phyloP scores from a whole-genome alignment of 2,329 filamentous ascomycete genomes.

The Alternaria triticina region DNA sequence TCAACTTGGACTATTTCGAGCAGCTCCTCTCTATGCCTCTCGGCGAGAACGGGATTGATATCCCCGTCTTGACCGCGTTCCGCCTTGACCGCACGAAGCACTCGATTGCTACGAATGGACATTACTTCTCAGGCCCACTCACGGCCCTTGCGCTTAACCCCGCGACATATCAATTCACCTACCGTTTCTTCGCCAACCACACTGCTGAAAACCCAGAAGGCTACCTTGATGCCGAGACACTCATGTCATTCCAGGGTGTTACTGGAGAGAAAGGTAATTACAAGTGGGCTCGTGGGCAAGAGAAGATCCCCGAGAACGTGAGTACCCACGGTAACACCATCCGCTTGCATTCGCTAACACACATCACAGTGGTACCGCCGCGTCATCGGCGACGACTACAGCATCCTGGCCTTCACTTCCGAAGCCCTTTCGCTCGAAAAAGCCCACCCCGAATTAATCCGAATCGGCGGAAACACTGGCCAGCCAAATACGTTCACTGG shows the following conservation, averaged over 20 bases:
- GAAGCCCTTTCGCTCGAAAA: slow-evolving; percentile 17
- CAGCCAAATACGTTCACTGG: slow-evolving; percentile 24
- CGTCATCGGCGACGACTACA: slow-evolving; percentile 20
- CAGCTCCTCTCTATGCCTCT: slow-evolving; percentile 11
- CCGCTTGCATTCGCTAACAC: slow-evolving; percentile 13
- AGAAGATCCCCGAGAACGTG: slow-evolving; percentile 30
- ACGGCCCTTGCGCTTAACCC: slow-evolving; percentile 22
- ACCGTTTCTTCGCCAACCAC: slow-evolving; percentile 29
- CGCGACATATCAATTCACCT: slow-evolving; percentile 10
- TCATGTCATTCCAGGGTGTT: slow-evolving; percentile 27
- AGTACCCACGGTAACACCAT: slow-evolving; percentile 5
- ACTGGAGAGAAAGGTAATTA: slow-evolving; percentile 26
- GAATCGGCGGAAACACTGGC: slow-evolving; percentile 28
- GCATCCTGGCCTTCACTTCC: neutral
- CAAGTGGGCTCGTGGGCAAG: slow-evolving; percentile 23
- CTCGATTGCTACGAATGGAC: slow-evolving; percentile 21
- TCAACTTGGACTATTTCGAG: slow-evolving; percentile 4
- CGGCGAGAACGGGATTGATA: slow-evolving; percentile 6
- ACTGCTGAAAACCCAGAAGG: slow-evolving; percentile 27
- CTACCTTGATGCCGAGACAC: slow-evolving; percentile 20
- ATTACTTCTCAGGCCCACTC: slow-evolving; percentile 21
- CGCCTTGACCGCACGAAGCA: slow-evolving; percentile 27
- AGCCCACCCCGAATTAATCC: slow-evolving; percentile 13
- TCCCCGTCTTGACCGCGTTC: slow-evolving; percentile 4
- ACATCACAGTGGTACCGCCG: slow-evolving; percentile 15